phyloP scores from a whole-genome alignment of 495 filamentous ascomycete species.

The Trichodelitschia bisporula region DNA sequence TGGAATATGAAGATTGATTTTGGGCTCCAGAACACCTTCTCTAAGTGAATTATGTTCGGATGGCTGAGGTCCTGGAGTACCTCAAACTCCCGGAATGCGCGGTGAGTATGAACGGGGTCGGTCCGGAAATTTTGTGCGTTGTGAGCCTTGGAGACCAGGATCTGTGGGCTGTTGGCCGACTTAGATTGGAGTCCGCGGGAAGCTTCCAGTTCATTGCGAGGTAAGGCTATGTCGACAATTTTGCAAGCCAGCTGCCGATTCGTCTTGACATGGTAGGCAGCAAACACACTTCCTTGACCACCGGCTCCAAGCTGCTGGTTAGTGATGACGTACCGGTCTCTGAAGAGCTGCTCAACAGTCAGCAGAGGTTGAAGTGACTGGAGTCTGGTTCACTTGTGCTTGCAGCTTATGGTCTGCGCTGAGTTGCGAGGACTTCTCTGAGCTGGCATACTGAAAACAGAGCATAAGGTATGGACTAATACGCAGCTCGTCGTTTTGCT shows the following conservation, averaged over 20 bases:
- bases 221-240: conserved; percentile 13
- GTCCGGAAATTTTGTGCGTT: too few species aligned
- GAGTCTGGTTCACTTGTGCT: too few species aligned
- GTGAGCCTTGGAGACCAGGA: too few species aligned
- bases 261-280: conserved; percentile 10
- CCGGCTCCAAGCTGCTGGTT: conserved; percentile 14
- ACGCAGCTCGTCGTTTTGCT: conserved; percentile 14
- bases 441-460: conserved; percentile 1
- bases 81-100: neutral
- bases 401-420: too few species aligned
- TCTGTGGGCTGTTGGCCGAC: too few species aligned
- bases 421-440: too few species aligned
- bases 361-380: too few species aligned
- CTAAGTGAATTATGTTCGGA: conserved; percentile 23
- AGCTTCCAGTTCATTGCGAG: conserved; percentile 12
- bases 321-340: conserved; percentile 11
- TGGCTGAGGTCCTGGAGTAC: conserved; percentile 3
- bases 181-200: too few species aligned
- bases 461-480: conserved; percentile 6
- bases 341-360: conserved; percentile 7
- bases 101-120: too few species aligned
- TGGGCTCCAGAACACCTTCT: conserved; percentile 15
- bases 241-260: conserved; percentile 20
- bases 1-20: conserved; percentile 14
- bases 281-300: conserved; percentile 14